Evolutionary conservation across 257 asterid genomes (phyloP).

Genomic region (Linderniella brevidens): DNA sequence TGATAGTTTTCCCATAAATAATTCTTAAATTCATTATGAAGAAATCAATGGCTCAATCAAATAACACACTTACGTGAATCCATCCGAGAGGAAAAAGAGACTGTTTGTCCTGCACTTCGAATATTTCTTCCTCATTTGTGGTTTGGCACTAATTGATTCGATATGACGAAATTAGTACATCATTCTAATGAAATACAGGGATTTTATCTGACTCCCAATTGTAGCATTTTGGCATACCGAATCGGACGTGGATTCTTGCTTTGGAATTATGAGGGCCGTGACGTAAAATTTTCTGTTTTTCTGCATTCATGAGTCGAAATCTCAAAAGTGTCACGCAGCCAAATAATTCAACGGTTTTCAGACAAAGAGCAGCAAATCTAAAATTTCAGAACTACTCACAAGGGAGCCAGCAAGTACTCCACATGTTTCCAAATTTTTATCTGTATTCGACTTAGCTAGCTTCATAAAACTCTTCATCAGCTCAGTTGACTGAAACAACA

Average conservation of each 20-base stretch:
- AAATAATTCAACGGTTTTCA: no score
- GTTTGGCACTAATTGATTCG: slow-evolving; percentile 61
- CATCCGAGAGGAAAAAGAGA: slow-evolving; percentile 83
- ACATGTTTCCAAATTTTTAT: slow-evolving; percentile 82
- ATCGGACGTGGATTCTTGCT: slow-evolving; percentile 96
- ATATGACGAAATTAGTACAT: slow-evolving; percentile 12
- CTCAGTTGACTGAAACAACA: slow-evolving; percentile 46
- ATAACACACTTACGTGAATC: slow-evolving; percentile 70
- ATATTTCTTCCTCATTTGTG: slow-evolving; percentile 91
- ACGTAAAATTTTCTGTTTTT: slow-evolving; percentile 62
- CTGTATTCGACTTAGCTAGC: slow-evolving; percentile 77
- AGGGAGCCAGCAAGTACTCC: slow-evolving; percentile 95
- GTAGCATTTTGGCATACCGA: slow-evolving; percentile 38
- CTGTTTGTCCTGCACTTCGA: slow-evolving; percentile 93
- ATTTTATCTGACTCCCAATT: slow-evolving; percentile 1
- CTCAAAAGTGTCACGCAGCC: no score
- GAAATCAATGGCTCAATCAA: neutral
- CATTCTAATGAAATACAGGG: slow-evolving; percentile 6
- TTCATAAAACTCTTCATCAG: slow-evolving; percentile 89
- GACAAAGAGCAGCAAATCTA: neutral
- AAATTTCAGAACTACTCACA: slow-evolving; percentile 27
- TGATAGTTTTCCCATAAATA: slow-evolving; percentile 7
- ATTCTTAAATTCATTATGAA: slow-evolving; percentile 2
- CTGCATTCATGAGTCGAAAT: slow-evolving; percentile 17
- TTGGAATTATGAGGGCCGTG: slow-evolving; percentile 89